Base-by-base conservation (phyloP, 768 basidiomycete genomes). In the Dacryopinax primogenitus region DNA sequence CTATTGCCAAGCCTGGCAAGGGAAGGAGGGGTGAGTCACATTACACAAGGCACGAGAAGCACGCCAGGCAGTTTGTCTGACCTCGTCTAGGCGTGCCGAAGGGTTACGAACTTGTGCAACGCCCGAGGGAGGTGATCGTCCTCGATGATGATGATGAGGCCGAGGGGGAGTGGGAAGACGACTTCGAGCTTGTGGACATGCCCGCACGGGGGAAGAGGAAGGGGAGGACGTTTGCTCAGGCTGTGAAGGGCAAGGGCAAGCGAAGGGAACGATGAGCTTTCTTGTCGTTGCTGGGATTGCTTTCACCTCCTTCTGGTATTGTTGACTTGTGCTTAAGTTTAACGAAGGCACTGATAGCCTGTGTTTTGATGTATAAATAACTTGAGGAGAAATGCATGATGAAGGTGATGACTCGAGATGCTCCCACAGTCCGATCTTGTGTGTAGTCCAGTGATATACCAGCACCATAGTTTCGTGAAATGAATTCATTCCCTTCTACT, bases 181-280 rank as follows among this genome's bases (percentile, higher is more conserved):
- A 58, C 26, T 58, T 28, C 26, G 51, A 58, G 51, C 23, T 58
- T 58, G 51, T 58, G 26, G 51, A 58, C 13, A 23, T 11, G 9
- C 51, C 51, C 11, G 13, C 4, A 30, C 51, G 26, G 51, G 51
- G 30, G 26, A 58, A 58, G 51, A 30, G 13, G 4, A 58, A 30
- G 51, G 51, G 30, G 26, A 30, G 26, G 51, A 28, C 51, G 51
- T 58, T 58, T 30, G 51, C 51, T 30, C 51, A 58, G 51, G 51
- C 51, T 26, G 51, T 58, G 13, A 58, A 58, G 51, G 51, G 51
- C 26, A 58, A 58, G 51, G 51, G 51, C 13, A 58, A 58, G 51
- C 11, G 51, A 21, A 32, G 51, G 30, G 51, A 32, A 9, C 51
- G 51, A 58, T 58, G 51, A 58, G 30, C 51, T 13, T n/a, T 13